phyloP scores from a whole-genome alignment of 2,329 filamentous ascomycete species.

The Penicillium sp. region DNA sequence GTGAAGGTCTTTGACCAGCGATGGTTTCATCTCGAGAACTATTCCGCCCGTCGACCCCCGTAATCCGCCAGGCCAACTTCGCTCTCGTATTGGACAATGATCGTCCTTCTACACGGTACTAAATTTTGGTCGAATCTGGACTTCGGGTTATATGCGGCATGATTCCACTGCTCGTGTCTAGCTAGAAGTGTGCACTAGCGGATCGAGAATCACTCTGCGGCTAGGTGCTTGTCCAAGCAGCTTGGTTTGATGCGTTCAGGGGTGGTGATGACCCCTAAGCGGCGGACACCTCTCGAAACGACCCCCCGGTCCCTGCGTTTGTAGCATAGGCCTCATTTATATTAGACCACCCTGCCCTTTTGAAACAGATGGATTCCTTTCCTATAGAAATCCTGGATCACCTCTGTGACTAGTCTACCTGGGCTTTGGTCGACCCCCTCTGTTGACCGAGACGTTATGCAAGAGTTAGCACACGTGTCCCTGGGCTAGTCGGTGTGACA shows the following conservation, averaged over 20 bases:
- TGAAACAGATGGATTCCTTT: neutral
- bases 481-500: neutral
- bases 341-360: neutral
- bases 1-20: too few relatives aligned
- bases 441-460: neutral
- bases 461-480: neutral
- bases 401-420: neutral
- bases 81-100: neutral
- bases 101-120: neutral
- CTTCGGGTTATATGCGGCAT: neutral
- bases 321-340: neutral
- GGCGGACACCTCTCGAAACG: neutral
- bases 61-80: neutral
- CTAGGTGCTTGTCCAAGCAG: neutral
- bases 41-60: neutral
- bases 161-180: neutral
- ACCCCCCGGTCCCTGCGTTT: neutral
- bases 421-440: neutral
- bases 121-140: neutral
- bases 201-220: neutral
- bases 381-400: neutral
- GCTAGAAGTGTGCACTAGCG: neutral
- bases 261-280: neutral
- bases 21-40: neutral
- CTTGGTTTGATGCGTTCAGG: neutral